phyloP scores from a whole-genome alignment of 2,329 filamentous ascomycete species.

The Penicillium sp. region DNA sequence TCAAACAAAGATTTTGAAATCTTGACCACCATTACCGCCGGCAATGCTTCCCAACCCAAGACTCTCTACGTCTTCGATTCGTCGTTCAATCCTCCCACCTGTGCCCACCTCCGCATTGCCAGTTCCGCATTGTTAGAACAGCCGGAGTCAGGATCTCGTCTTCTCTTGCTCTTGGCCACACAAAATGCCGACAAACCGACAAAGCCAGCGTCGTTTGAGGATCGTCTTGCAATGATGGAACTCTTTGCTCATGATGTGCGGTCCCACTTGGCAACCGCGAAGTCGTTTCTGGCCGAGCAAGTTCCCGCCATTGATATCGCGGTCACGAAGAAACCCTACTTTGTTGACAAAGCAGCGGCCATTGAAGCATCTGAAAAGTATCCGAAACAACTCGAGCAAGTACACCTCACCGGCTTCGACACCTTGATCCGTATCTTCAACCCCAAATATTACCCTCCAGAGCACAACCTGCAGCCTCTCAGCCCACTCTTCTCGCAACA shows the following conservation, averaged over 20 bases:
- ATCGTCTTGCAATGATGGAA: constrained; percentile 46
- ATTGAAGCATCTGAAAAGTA: constrained; percentile 38
- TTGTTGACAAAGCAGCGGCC: constrained; percentile 42
- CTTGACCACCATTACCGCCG: constrained; percentile 10
- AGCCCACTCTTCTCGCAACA: constrained; percentile 40
- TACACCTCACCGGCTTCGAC: constrained; percentile 46
- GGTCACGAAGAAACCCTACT: constrained; percentile 45
- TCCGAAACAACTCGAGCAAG: constrained; percentile 34
- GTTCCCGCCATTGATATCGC: constrained; percentile 41
- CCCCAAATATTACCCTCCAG: constrained; percentile 44
- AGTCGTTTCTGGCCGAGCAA: constrained; percentile 4
- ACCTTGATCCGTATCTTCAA: constrained; percentile 46
- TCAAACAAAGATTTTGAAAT: constrained; percentile 33
- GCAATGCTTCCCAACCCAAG: constrained; percentile 15
- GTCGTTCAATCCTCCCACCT: constrained; percentile 60
- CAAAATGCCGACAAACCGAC: constrained; percentile 60
- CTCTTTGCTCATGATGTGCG: constrained; percentile 42
- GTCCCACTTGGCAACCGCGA: constrained; percentile 19
- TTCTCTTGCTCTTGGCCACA: constrained; percentile 57
- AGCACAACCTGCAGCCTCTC: constrained; percentile 38
- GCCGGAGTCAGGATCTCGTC: constrained; percentile 28
- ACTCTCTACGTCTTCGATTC: constrained; percentile 60
- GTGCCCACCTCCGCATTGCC: constrained; percentile 53
- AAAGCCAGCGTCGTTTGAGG: constrained; percentile 45
- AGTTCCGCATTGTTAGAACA: constrained; percentile 46